Conservation (phyloP, 331 rosid genomes). For the Malus hybrid region DNA sequence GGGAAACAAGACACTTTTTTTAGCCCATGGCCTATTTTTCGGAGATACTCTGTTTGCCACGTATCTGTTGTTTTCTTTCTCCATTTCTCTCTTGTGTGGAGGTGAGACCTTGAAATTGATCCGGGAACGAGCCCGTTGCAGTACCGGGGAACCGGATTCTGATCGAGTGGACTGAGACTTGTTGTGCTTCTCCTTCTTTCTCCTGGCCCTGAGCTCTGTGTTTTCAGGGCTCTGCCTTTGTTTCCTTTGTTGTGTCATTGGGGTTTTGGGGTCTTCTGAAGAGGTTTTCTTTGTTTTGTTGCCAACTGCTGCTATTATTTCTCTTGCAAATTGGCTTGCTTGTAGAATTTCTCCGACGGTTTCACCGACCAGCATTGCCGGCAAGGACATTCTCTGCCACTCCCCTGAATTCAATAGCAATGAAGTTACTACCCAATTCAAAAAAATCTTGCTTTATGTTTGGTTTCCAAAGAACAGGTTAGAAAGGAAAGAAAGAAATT, state of each 20-base stretch:
- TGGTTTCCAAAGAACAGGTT: background rate
- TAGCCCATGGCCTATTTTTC: conserved; percentile 71
- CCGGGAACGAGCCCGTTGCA: conserved; percentile 63
- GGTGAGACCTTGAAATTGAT: conserved; percentile 78
- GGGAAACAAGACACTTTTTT: conserved; percentile 68
- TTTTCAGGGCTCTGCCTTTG: conserved; percentile 35
- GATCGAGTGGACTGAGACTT: conserved; percentile 23
- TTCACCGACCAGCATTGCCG: conserved; percentile 84
- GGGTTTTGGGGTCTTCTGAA: conserved; percentile 68
- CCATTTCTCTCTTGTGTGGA: conserved; percentile 49
- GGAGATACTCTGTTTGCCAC: conserved; percentile 76
- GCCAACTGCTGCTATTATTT: conserved; percentile 46
- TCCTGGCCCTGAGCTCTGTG: conserved; percentile 58
- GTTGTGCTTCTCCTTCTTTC: conserved; percentile 70
- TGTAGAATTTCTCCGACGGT: conserved; percentile 72
- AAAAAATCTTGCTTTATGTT: background rate
- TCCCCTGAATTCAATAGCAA: conserved; percentile 32
- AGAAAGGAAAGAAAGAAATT: background rate
- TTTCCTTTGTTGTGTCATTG: conserved; percentile 34
- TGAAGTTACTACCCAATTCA: background rate
- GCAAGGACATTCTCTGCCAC: conserved; percentile 73
- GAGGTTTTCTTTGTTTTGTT: conserved; percentile 20
- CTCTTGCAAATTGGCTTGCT: conserved; percentile 73
- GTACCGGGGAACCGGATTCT: conserved; percentile 33
- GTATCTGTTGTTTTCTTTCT: conserved; percentile 38